Percentiles rank a stretch among this genome's conserved stretches.
Conservation (phyloP, 306 rosid species). For the Senna siamea region DNA sequence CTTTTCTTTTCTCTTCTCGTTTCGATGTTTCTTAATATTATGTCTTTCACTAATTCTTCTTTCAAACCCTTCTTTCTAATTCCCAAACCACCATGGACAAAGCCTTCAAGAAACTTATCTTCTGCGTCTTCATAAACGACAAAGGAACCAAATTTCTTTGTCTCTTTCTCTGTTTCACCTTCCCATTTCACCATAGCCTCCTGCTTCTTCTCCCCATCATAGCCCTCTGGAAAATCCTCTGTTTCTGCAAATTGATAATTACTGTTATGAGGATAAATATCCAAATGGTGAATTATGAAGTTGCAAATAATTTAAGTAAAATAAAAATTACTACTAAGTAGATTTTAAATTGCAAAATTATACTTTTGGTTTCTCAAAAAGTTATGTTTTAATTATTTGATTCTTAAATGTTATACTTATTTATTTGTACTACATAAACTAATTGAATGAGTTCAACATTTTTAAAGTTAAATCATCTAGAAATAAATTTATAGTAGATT, state of each 20-base stretch:
- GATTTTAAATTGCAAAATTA: too few relatives aligned
- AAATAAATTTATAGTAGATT: too few relatives aligned
- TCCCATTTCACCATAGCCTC: not conserved
- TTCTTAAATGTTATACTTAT: too few relatives aligned
- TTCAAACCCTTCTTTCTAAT: not conserved
- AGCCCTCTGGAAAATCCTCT: slow-evolving; percentile 23
- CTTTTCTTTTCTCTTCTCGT: slow-evolving; percentile 18
- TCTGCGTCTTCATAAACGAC: not conserved
- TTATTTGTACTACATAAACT: too few relatives aligned
- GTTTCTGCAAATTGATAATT: slow-evolving; percentile 26
- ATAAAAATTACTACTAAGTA: too few relatives aligned
- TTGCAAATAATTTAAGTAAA: too few relatives aligned
- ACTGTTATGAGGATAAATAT: not conserved
- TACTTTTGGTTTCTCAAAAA: too few relatives aligned
- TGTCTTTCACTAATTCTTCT: slow-evolving; percentile 4
- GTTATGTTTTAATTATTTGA: too few relatives aligned
- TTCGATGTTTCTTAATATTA: not conserved
- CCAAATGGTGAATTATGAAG: too few relatives aligned
- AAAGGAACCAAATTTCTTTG: not conserved
- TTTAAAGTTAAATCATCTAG: too few relatives aligned
- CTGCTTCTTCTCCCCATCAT: slow-evolving; percentile 4
- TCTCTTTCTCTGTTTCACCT: not conserved
- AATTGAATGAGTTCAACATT: too few relatives aligned
- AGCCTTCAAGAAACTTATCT: slow-evolving; percentile 5
- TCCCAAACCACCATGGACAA: slow-evolving; percentile 3